phyloP scores from a whole-genome alignment of 257 asterid genomes.

The Solanum acaule region DNA sequence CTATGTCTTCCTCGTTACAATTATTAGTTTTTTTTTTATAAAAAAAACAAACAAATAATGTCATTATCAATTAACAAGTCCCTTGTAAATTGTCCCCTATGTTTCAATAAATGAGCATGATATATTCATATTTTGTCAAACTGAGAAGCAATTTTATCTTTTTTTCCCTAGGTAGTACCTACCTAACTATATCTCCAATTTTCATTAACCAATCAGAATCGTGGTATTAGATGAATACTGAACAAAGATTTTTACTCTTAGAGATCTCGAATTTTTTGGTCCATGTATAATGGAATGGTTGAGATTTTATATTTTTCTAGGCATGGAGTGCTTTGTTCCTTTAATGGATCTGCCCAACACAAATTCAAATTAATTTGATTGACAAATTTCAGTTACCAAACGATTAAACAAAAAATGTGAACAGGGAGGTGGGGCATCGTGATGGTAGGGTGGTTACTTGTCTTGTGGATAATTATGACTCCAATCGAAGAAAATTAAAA shows the following conservation, averaged over 20 bases:
- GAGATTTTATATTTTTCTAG: not conserved
- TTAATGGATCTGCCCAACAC: not conserved
- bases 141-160: not conserved
- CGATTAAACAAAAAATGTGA: not conserved
- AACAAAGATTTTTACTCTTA: not conserved
- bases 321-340: too few species aligned
- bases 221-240: not conserved
- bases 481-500: too few species aligned
- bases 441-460: too few species aligned
- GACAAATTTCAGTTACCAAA: not conserved
- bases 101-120: not conserved
- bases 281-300: not conserved
- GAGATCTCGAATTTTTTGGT: not conserved
- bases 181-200: not conserved
- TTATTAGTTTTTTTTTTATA: too few species aligned
- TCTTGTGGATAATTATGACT: not conserved
- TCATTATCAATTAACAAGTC: not conserved
- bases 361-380: not conserved
- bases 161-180: not conserved
- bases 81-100: not conserved
- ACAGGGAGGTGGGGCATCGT: not conserved
- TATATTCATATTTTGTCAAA: not conserved
- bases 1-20: not conserved
- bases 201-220: not conserved
- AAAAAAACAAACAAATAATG: too few species aligned